Evolutionary conservation across 257 asterid genomes (phyloP), one percentile per base, ranked within the genome.

Genomic region (Ocimum tenuiflorum): DNA sequence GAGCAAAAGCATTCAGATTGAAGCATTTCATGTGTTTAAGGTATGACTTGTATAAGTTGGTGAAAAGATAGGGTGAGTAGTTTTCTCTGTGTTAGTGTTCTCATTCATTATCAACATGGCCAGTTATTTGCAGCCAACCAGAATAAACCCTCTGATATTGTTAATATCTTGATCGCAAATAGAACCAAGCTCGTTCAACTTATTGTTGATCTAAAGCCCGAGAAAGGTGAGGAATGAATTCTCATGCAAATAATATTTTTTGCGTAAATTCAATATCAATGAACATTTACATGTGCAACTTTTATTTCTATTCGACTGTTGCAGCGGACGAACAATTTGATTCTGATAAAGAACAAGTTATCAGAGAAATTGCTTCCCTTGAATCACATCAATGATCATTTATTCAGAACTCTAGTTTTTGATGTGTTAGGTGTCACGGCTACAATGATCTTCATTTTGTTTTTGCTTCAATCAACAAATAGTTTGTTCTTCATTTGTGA

Each of bases 21-120:
- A 91, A 72, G 92, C 96, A 31, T 91, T 91, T 75, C 97, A 91
- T 59, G 91, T 91, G 61, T 91, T 91, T 42, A 91, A 91, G 97
- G 97, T 90, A 80, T 20, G 62, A 22, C 36, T 29, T 31, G 19
- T 50, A 46, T 47, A 27, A n/a, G n/a, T n/a, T n/a, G n/a, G n/a
- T n/a, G n/a, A n/a, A n/a, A n/a, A n/a, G n/a, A n/a, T n/a, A n/a
- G n/a, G 23, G 54, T 9, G 3, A 6, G 22, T 48, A 4, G 31
- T 24, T 24, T 24, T 4, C 31, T 4, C 4, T 1, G 1, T 1
- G 1, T 24, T 4, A 24, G 7, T 0, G 7, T 42, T 65, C 74
- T 65, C 52, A 76, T 29, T 29, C 55, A 39, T 46, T 20, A 66
- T 39, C 13, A 48, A 20, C 31, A 43, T 53, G 60, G 74, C 63